Evolutionary conservation across 192 early-diverging fungal species (phyloP).

Genomic region (Fimicolochytrium jonesii): DNA sequence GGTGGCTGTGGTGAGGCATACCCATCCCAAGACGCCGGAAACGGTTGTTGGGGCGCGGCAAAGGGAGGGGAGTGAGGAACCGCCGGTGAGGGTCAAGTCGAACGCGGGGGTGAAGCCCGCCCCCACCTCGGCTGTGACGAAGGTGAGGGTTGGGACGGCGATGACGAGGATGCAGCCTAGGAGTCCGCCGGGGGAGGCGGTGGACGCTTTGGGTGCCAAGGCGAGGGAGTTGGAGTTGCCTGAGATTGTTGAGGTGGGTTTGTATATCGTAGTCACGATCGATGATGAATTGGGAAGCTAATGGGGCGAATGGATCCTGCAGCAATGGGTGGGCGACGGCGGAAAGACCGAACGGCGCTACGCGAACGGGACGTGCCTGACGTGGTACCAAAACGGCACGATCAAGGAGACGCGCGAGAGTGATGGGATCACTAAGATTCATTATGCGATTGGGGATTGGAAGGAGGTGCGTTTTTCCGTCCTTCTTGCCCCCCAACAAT

Average conservation of each 20-base stretch:
- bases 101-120: too few relatives aligned
- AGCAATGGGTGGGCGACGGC: conserved; percentile 5
- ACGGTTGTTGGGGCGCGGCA: neutral
- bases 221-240: conserved; percentile 2
- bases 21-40: neutral
- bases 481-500: neutral
- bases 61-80: neutral
- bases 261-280: conserved; percentile 9
- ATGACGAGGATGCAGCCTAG: too few relatives aligned
- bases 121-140: too few relatives aligned
- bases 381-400: conserved; percentile 21
- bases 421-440: conserved; percentile 4
- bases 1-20: neutral
- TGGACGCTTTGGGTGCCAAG: neutral
- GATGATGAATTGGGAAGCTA: too few relatives aligned
- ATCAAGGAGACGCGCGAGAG: conserved; percentile 25
- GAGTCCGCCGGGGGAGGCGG: neutral
- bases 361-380: conserved; percentile 6
- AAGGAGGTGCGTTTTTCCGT: conserved; percentile 21
- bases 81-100: neutral
- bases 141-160: neutral
- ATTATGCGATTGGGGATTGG: conserved; percentile 35
- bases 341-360: conserved; percentile 22
- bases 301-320: too few relatives aligned
- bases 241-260: neutral